Evolutionary conservation across 116 monocot genomes (phyloP), one percentile per base, ranked within the genome.

Genomic region (Trichopus zeylanicus): DNA sequence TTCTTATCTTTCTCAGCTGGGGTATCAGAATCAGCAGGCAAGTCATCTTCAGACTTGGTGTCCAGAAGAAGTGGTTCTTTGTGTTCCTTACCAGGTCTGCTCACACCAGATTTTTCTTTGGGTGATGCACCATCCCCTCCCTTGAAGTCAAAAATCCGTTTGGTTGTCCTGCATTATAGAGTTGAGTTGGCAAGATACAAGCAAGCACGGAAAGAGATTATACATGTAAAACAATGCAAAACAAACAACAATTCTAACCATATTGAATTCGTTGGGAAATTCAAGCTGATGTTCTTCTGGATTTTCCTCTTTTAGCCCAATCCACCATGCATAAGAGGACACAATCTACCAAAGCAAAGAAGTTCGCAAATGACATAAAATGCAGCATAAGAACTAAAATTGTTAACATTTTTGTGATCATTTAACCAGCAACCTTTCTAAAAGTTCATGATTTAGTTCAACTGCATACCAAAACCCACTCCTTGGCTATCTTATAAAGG

Each of bases 271-370:
- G 49, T 77, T 60, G 6, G 95, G 95, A 78, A 87, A 79, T 30
- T 90, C 79, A 47, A 95, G 87, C 47, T 64, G 59, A 31, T 55
- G 30, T 66, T 95, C 95, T 59, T 90, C 76, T 54, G 90, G 95
- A 67, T 95, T 95, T 55, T 95, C 87, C 56, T 90, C 87, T 66
- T 84, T 87, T 42, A 21, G 48, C 29, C 95, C 95, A 74, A 95
- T 81, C 95, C 95, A 95, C 95, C 95, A 90, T 54, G 95, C 90
- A 60, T 90, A 87, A 29, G 95, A 84, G 78, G 90, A 95, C 29
- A 95, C 83, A 74, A 95, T 81, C 95, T 95, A 81, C 51, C 26
- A 63, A 66, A 66, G 62, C 24, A 80, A 15, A 15, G 21, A 61
- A n/a, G 5, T n/a, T 8, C 23, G 11, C 18, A n/a, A n/a, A 55